A percentile compares a stretch with the other conserved stretches of the same genome.
phyloP scores from a whole-genome alignment of 305 asterid genomes.

The Withania somnifera region DNA sequence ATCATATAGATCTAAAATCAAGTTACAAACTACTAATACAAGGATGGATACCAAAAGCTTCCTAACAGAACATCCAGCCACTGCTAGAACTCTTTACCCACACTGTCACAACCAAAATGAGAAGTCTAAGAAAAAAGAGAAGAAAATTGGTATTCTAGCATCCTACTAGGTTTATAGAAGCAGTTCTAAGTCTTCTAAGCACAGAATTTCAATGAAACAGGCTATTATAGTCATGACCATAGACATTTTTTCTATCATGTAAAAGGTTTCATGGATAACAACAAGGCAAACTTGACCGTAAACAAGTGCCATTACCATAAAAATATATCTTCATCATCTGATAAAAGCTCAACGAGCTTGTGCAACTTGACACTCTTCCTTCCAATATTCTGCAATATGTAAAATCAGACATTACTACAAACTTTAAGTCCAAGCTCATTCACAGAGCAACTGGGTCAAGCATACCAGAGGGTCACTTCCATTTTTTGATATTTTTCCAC shows the following conservation, averaged over 20 bases:
- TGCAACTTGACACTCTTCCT: slow-evolving; percentile 46
- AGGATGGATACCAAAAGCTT: background rate
- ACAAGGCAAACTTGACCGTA: too few species aligned
- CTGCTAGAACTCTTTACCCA: background rate
- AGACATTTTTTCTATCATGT: too few species aligned
- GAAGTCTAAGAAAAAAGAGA: background rate
- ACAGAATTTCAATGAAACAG: background rate
- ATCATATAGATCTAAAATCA: too few species aligned
- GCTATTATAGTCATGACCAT: too few species aligned
- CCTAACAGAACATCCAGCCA: background rate
- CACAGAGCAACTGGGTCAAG: slow-evolving; percentile 11
- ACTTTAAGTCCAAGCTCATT: background rate
- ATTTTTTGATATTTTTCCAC: slow-evolving; percentile 38
- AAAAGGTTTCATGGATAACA: too few species aligned
- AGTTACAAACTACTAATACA: background rate
- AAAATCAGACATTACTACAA: slow-evolving; percentile 16
- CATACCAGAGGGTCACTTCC: slow-evolving; percentile 55
- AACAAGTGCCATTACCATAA: slow-evolving; percentile 71
- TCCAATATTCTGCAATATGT: slow-evolving; percentile 42
- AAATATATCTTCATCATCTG: slow-evolving; percentile 57
- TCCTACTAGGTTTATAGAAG: background rate
- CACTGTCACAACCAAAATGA: background rate
- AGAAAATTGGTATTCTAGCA: background rate
- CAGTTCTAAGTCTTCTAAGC: background rate
- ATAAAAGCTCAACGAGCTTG: slow-evolving; percentile 42